Evolutionary conservation across 306 rosid species (phyloP), one percentile per base, ranked within the genome.

Genomic region (Argentina anserina): DNA sequence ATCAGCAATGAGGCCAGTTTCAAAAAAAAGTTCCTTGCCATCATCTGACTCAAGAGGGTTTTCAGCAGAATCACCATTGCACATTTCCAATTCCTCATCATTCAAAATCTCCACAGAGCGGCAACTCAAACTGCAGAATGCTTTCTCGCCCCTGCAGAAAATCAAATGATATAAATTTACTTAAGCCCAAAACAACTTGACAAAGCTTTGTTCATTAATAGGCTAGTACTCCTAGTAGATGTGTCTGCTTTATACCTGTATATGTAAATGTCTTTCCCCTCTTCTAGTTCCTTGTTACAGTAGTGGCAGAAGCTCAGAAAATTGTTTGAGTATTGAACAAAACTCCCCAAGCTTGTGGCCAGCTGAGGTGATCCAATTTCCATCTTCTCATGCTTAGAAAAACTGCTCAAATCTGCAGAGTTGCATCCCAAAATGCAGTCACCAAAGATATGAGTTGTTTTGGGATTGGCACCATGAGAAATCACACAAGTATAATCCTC

Each of bases 401-500:
- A 75, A 79, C 41, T 75, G 79, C 69, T 81, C 63, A 75, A 75
- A 72, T 75, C 86, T 72, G 65, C 72, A 49, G 87, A 73, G 69
- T 75, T 82, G 79, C 88, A 56, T 75, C 78, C 97, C 92, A 88
- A 85, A 74, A 93, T 83, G 81, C 85, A 86, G 80, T 90, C 98
- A 70, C 98, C 90, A 84, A 74, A 93, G 65, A 93, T 87, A 69
- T 84, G 96, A 75, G 93, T 93, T 62, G 87, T 90, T 84, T 88
- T 93, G 28, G 97, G 90, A 59, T 88, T 87, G 39, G 88, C 87
- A 26, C 98, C 98, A 68, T 84, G 96, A 9, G 91, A 83, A 69
- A 87, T 93, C 25, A 90, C 97, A 86, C 98, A 81, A 7, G 98
- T 90, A 76, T 93, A 90, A 80, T 93, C 97, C 88, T 93, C 98